Base-by-base conservation (phyloP, 1,284 basidiomycete genomes). In the Wallemia hederae region DNA sequence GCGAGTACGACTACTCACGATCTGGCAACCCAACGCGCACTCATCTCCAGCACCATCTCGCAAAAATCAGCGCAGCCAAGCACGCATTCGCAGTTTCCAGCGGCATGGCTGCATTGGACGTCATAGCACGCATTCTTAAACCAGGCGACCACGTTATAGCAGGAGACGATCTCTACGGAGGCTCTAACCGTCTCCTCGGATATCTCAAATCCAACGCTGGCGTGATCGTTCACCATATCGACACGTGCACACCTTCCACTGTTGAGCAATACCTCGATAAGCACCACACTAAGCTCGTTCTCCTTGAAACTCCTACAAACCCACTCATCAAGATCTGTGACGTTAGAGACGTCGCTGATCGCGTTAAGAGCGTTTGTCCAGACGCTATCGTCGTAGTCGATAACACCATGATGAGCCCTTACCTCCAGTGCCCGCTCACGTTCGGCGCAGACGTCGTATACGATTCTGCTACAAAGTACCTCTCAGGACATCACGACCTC, bases 321-420 rank as follows among this genome's bases (percentile, higher is more conserved):
- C 94, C 94, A 22, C 76, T 98, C 31, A 79, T 98, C 65, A 96
- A 97, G 73, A 86, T 99, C 63, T 86, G 82, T 55, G 94, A 98
- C 71, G 77, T 98, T 61, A 82, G 82, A 11, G 75, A 75, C 26
- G 87, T 96, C 65, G 80, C 82, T 63, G 76, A 78, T 60, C 76
- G 84, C 65, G 85, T 92, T 64, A 87, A 90, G 69, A 79, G 81
- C 65, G 77, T 78, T 55, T 81, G 83, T 22, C 84, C 85, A 19
- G 76, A 83, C 66, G 89, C 89, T 0, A 69, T 92, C 66, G 74
- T 96, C 63, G 86, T 96, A 27, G 88, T 91, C 25, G 94, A 99
- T 72, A 99, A 99, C 72, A 98, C 94, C 64, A 98, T 98, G 94
- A 96, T 98, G 91, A 96, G 90, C 67, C 94, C 94, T 11, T 98